Conservation (phyloP, 108 stramenopile genomes). For the Cyclotella kingstonii region DNA sequence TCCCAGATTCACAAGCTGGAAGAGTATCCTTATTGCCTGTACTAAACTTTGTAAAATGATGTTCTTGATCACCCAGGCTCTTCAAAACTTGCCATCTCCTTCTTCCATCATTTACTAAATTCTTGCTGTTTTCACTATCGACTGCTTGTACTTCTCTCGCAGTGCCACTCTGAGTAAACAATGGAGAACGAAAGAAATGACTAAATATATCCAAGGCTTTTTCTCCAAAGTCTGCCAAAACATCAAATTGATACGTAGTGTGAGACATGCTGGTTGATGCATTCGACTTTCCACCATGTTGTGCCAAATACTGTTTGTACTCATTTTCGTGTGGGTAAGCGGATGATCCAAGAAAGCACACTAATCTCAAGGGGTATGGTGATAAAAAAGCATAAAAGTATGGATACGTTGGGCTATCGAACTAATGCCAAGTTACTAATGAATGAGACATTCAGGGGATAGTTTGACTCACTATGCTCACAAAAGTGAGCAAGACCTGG, state of each 20-base stretch:
- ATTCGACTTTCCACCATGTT: slow-evolving; percentile 82
- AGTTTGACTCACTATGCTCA: slow-evolving; percentile 64
- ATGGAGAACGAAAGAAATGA: slow-evolving; percentile 75
- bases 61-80: slow-evolving; percentile 54
- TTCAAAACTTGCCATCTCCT: slow-evolving; percentile 83
- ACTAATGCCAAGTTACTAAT: too few relatives aligned
- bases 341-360: slow-evolving; percentile 86
- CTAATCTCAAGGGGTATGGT: neutral
- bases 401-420: neutral
- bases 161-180: slow-evolving; percentile 76
- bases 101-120: slow-evolving; percentile 70
- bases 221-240: slow-evolving; percentile 71
- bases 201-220: slow-evolving; percentile 79
- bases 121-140: slow-evolving; percentile 88
- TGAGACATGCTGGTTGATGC: slow-evolving; percentile 77
- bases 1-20: slow-evolving; percentile 24
- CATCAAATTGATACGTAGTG: slow-evolving; percentile 87
- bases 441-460: neutral
- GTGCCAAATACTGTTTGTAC: slow-evolving; percentile 71
- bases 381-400: neutral
- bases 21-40: slow-evolving; percentile 79
- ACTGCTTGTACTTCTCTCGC: slow-evolving; percentile 84
- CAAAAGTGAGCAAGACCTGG: slow-evolving; percentile 89
- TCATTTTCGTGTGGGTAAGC: slow-evolving; percentile 77
- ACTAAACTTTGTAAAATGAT: slow-evolving; percentile 83